Evolutionary conservation across 306 rosid species (phyloP).

Genomic region (Castanopsis chinensis): DNA sequence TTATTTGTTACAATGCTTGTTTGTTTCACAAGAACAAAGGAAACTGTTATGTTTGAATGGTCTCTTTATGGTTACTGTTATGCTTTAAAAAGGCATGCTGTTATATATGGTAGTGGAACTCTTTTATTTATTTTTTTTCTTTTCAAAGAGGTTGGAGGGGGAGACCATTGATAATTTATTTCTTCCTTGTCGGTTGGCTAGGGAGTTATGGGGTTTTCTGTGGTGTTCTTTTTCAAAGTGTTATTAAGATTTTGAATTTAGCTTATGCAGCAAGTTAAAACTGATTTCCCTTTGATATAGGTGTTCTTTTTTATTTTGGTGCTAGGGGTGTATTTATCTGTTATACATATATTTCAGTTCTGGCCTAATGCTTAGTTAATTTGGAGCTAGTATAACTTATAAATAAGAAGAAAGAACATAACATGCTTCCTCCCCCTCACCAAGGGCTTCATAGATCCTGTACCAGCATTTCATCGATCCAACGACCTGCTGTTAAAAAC

Average conservation of each 20-base stretch:
- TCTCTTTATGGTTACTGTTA: too few species aligned
- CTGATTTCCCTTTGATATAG: neutral
- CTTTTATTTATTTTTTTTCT: too few species aligned
- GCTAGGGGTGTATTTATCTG: neutral
- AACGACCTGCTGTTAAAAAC: constrained; percentile 95
- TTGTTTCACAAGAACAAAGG: too few species aligned
- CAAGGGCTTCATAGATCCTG: constrained; percentile 85
- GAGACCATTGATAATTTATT: too few species aligned
- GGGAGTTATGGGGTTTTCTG: too few species aligned
- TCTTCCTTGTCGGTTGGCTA: too few species aligned
- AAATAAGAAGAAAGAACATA: neutral
- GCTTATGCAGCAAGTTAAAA: neutral
- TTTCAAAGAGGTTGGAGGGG: too few species aligned
- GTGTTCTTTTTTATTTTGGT: neutral
- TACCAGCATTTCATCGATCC: constrained; percentile 99
- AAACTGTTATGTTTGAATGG: too few species aligned
- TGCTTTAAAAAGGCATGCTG: too few species aligned
- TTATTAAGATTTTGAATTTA: neutral
- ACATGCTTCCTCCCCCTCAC: constrained; percentile 75
- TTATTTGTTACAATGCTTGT: too few species aligned
- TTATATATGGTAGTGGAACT: too few species aligned
- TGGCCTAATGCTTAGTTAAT: neutral
- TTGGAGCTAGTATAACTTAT: neutral
- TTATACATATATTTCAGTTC: neutral
- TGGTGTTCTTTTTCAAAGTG: neutral